These are phyloP conservation scores for Aspergillus hancockii DNA, from an alignment of 495 filamentous ascomycete species.

Conservation along the genomic window DNA sequence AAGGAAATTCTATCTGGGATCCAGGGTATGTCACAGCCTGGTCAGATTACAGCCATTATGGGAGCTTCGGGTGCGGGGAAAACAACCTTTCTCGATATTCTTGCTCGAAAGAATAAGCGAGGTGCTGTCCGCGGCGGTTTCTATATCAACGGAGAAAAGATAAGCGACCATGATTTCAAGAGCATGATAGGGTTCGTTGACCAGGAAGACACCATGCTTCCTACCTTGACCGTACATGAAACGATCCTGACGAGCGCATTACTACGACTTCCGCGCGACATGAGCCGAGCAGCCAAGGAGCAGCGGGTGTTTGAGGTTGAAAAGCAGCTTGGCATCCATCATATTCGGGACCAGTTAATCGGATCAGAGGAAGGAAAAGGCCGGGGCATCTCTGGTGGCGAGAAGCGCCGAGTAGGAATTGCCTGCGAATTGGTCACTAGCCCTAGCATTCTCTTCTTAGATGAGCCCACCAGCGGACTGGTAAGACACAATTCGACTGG, in stretches of 20 bases:
- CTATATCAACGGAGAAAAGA: conserved; percentile 90
- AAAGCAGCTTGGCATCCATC: conserved; percentile 87
- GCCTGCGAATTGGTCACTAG: conserved; percentile 97
- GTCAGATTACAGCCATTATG: conserved; percentile 96
- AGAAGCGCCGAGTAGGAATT: conserved; percentile 94
- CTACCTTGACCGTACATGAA: conserved; percentile 96
- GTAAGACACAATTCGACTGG: conserved; percentile 23
- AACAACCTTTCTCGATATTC: conserved; percentile 94
- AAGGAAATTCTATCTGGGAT: conserved; percentile 83
- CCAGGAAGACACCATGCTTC: conserved; percentile 97
- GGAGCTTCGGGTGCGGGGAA: conserved; percentile 97
- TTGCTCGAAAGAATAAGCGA: conserved; percentile 96
- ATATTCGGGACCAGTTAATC: conserved; percentile 90
- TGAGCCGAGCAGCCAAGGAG: conserved; percentile 83
- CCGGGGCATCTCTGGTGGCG: conserved; percentile 93
- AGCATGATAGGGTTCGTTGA: conserved; percentile 95
- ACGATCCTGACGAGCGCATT: conserved; percentile 94
- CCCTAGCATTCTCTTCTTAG: conserved; percentile 94
- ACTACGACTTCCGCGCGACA: conserved; percentile 84
- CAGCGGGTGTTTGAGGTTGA: conserved; percentile 90
- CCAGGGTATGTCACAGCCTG: conserved; percentile 80
- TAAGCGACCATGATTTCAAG: conserved; percentile 82
- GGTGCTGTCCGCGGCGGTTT: conserved; percentile 79
- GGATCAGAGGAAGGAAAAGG: conserved; percentile 97
- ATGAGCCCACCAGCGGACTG: conserved; percentile 94